Evolutionary conservation across 208 protist species (phyloP).

Genomic region (Leishmania arabica): DNA sequence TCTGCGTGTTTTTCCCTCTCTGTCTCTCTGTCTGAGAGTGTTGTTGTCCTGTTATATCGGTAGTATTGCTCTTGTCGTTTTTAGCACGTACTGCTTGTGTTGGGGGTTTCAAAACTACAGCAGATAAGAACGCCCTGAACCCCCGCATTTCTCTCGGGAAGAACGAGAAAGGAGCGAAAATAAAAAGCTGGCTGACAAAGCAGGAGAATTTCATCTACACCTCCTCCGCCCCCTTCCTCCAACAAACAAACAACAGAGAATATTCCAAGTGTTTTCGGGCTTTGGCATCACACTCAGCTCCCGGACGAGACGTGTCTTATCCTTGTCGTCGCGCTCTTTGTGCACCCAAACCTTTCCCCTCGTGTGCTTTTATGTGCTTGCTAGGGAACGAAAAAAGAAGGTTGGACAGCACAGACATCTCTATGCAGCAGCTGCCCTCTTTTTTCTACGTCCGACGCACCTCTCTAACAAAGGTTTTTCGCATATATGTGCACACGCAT

Average conservation of each 20-base stretch:
- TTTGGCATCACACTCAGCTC: background rate
- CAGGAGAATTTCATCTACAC: background rate
- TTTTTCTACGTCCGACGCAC: background rate
- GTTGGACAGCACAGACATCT: background rate
- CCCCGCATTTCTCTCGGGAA: background rate
- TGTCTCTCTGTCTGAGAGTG: background rate
- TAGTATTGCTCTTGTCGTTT: background rate
- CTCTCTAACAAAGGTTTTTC: background rate
- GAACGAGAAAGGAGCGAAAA: background rate
- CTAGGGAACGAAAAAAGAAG: background rate
- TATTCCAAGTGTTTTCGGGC: background rate
- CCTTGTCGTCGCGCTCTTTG: background rate
- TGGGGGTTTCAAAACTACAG: background rate
- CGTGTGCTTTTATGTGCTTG: background rate
- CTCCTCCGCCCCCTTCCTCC: background rate
- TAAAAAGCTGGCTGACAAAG: background rate
- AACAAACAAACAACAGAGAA: background rate
- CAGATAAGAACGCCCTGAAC: background rate
- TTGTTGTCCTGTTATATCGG: background rate
- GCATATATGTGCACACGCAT: background rate
- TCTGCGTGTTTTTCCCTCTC: background rate
- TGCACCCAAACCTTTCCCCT: background rate
- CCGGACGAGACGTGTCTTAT: background rate
- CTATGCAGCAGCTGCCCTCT: background rate
- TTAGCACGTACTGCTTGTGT: background rate